Evolutionary conservation across 148 eudicot species (phyloP).

Genomic region (Camellia lanceoleosa): DNA sequence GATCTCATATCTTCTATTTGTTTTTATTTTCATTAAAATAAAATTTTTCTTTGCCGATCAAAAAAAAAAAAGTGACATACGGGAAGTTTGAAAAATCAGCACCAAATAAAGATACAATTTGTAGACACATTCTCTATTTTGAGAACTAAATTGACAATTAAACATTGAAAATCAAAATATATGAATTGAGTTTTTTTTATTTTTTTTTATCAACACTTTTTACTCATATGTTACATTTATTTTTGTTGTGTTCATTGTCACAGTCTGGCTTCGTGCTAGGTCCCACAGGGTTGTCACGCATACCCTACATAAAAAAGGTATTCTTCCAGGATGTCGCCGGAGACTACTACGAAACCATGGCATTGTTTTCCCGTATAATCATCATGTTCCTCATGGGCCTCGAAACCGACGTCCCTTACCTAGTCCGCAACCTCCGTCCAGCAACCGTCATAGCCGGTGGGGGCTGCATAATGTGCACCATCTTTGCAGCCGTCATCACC

Average conservation of each 20-base stretch:
- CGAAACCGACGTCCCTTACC: conserved; percentile 65
- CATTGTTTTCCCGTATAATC: conserved; percentile 64
- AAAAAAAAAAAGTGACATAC: no score
- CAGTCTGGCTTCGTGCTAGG: conserved; percentile 92
- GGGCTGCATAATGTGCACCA: conserved; percentile 44
- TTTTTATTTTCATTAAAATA: no score
- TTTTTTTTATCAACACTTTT: no score
- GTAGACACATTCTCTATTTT: no score
- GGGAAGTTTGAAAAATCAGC: no score
- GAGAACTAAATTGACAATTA: no score
- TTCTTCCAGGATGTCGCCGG: conserved; percentile 52
- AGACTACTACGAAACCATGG: conserved; percentile 75
- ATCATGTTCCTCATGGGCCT: conserved; percentile 87
- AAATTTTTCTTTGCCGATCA: no score
- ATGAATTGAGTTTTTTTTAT: no score
- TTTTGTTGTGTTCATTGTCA: background rate
- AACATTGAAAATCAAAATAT: no score
- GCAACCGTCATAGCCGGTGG: conserved; percentile 47
- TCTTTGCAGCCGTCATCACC: conserved; percentile 53
- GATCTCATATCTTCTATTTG: no score
- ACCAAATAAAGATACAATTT: no score
- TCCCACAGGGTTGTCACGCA: conserved; percentile 64
- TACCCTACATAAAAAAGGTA: conserved; percentile 32
- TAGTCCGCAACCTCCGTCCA: conserved; percentile 54
- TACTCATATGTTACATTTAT: background rate